These are phyloP conservation scores for Clonostachys chloroleuca DNA, from an alignment of 2,329 filamentous ascomycete genomes.

Conservation along the genomic window DNA sequence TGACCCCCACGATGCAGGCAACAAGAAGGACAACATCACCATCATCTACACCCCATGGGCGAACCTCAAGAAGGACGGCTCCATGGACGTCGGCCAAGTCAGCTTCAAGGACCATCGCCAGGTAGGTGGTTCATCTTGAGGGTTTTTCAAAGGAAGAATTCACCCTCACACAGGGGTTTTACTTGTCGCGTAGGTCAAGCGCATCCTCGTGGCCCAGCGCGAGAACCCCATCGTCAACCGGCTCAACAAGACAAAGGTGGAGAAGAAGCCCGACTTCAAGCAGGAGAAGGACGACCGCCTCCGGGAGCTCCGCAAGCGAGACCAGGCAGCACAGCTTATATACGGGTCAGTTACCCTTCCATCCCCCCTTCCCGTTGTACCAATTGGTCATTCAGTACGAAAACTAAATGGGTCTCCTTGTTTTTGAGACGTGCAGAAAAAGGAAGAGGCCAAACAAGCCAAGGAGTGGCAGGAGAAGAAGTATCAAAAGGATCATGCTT, in stretches of 20 bases:
- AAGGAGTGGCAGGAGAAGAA: constrained; percentile 86
- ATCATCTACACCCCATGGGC: constrained; percentile 98
- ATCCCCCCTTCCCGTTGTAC: constrained; percentile 1
- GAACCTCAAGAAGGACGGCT: constrained; percentile 91
- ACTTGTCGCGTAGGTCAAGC: constrained; percentile 63
- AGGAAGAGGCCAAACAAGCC: constrained; percentile 68
- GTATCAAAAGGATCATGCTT: constrained; percentile 95
- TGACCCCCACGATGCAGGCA: constrained; percentile 49
- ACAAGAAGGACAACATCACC: constrained; percentile 97
- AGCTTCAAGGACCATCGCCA: constrained; percentile 86
- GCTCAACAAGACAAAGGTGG: constrained; percentile 94
- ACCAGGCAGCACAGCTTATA: constrained; percentile 57
- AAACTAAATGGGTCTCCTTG: neutral
- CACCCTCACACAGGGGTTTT: too few relatives aligned
- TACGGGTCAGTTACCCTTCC: constrained; percentile 45
- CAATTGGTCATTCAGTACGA: too few relatives aligned
- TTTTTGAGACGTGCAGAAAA: constrained; percentile 46
- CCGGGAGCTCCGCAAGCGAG: constrained; percentile 66
- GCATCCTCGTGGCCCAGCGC: constrained; percentile 71
- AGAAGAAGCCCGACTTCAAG: constrained; percentile 79
- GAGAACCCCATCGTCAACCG: constrained; percentile 93
- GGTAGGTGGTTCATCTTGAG: constrained; percentile 19
- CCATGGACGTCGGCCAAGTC: constrained; percentile 93
- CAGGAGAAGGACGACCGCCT: constrained; percentile 77
- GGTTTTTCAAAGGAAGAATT: too few relatives aligned